These are phyloP conservation scores for Medicago lupulina DNA, from an alignment of 306 rosid species.

Conservation along the genomic window DNA sequence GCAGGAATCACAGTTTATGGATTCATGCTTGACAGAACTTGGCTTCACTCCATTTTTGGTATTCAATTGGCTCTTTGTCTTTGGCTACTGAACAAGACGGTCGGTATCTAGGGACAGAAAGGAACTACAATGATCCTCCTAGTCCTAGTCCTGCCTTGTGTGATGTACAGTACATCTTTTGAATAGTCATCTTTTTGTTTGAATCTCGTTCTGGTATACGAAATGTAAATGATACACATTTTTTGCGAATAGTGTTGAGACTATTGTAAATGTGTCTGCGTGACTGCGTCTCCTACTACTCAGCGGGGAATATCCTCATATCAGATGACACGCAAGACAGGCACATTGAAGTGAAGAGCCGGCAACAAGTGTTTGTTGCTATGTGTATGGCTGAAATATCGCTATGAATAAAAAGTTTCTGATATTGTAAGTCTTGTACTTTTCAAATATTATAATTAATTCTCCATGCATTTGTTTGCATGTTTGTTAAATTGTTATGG, in stretches of 20 bases:
- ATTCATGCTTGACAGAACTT: slow-evolving; percentile 82
- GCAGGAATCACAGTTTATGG: slow-evolving; percentile 88
- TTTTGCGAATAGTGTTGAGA: slow-evolving; percentile 5
- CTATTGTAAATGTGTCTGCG: slow-evolving; percentile 10
- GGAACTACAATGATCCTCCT: slow-evolving; percentile 25
- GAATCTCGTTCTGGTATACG: slow-evolving; percentile 12
- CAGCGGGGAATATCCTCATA: slow-evolving; percentile 8
- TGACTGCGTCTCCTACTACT: slow-evolving; percentile 2
- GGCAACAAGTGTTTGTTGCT: neutral
- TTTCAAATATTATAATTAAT: neutral
- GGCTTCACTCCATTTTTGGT: slow-evolving; percentile 91
- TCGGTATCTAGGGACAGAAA: slow-evolving; percentile 51
- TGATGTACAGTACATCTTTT: neutral
- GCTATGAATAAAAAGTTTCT: neutral
- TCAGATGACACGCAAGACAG: slow-evolving; percentile 10
- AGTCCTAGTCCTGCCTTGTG: slow-evolving; percentile 14
- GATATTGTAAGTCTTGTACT: neutral
- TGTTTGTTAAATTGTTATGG: slow-evolving; percentile 1
- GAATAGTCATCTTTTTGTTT: neutral
- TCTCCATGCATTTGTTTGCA: neutral
- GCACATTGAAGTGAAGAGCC: slow-evolving; percentile 1
- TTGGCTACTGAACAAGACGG: slow-evolving; percentile 90
- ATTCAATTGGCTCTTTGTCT: slow-evolving; percentile 79
- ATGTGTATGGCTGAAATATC: neutral
- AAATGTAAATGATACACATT: slow-evolving; percentile 6